phyloP scores from a whole-genome alignment of 2,329 filamentous ascomycete species.

The Fusarium protoensiforme region DNA sequence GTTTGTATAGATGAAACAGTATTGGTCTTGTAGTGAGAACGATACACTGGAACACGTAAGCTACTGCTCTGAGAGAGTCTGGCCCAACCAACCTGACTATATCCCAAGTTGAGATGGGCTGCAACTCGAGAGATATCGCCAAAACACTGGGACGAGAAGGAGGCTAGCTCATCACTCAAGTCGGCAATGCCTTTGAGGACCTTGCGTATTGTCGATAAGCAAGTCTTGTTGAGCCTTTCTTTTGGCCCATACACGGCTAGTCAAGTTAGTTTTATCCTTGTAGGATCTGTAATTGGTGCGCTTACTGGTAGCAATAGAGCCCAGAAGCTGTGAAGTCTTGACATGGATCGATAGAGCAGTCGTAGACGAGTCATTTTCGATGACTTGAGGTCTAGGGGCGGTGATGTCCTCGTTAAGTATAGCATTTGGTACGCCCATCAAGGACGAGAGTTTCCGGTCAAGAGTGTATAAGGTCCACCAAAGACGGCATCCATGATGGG shows the following conservation, averaged over 20 bases:
- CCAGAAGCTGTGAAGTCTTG: slow-evolving; percentile 7
- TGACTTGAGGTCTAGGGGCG: not conserved
- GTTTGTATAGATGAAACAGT: slow-evolving; percentile 10
- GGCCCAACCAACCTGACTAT: slow-evolving; percentile 2
- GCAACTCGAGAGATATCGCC: slow-evolving; percentile 13
- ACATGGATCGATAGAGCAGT: slow-evolving; percentile 11
- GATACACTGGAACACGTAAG: slow-evolving; percentile 1
- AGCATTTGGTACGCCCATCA: slow-evolving; percentile 11
- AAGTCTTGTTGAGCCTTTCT: slow-evolving; percentile 1
- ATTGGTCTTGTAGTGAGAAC: slow-evolving; percentile 8
- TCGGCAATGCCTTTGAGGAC: slow-evolving; percentile 4
- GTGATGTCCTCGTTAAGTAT: slow-evolving; percentile 10
- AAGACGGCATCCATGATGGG: not conserved
- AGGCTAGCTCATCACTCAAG: not conserved
- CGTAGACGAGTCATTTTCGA: not conserved
- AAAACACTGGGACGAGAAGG: slow-evolving; percentile 5
- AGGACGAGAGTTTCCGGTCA: slow-evolving; percentile 11
- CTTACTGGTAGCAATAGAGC: slow-evolving; percentile 4
- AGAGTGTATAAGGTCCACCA: slow-evolving; percentile 20
- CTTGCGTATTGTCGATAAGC: slow-evolving; percentile 5
- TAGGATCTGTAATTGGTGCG: not conserved
- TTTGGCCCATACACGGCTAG: slow-evolving; percentile 10
- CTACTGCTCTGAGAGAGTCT: not conserved
- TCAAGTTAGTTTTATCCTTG: not conserved
- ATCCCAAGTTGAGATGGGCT: slow-evolving; percentile 9